Evolutionary conservation across 768 basidiomycete species (phyloP).

Genomic region (Lactarius indigo): DNA sequence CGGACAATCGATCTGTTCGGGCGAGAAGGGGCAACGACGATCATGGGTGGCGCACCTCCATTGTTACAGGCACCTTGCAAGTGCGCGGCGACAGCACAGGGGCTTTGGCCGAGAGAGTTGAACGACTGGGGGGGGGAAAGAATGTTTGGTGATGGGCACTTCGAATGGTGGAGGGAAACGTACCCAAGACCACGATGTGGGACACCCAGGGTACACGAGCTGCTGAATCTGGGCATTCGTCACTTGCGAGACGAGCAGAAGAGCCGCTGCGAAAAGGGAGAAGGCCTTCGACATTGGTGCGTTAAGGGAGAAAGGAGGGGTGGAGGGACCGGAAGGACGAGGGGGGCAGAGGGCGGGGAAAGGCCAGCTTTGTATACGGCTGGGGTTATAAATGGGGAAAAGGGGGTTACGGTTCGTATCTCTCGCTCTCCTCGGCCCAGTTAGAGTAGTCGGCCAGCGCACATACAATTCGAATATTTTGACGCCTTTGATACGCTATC

Average conservation of each 20-base stretch:
- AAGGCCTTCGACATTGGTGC: slow-evolving; percentile 1
- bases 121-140: background rate
- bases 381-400: background rate
- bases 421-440: background rate
- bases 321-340: background rate
- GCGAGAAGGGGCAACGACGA: background rate
- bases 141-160: background rate
- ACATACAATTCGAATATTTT: background rate
- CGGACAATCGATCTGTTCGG: background rate
- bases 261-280: background rate
- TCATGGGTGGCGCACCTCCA: slow-evolving; percentile 6
- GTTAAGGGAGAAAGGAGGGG: background rate
- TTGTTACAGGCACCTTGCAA: slow-evolving; percentile 10
- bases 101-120: slow-evolving; percentile 14
- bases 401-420: background rate
- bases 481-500: background rate
- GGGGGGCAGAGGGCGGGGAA: background rate
- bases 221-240: background rate
- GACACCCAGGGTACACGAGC: background rate
- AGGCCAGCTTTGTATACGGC: background rate
- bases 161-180: background rate
- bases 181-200: slow-evolving; percentile 10
- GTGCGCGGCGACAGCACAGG: slow-evolving; percentile 1
- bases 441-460: background rate
- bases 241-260: background rate